Evolutionary conservation across 179 eudicot species (phyloP).

Genomic region (Beta macrorhiza): DNA sequence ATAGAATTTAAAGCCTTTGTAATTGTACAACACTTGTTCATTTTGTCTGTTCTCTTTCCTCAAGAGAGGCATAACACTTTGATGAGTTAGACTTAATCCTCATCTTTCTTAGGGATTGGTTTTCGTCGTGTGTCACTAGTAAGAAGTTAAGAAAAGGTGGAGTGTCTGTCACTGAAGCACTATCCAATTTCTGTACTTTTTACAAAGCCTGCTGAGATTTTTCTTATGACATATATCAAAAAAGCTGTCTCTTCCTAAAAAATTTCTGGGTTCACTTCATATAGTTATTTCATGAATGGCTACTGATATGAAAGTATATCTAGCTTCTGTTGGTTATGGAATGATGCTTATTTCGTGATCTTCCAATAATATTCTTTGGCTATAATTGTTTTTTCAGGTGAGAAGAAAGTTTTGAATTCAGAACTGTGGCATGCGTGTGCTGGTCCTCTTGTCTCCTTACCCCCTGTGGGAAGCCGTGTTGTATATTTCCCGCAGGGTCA

Average conservation of each 20-base stretch:
- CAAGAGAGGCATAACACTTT: background rate
- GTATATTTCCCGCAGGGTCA: constrained; percentile 87
- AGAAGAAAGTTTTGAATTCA: constrained; percentile 59
- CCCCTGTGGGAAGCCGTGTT: constrained; percentile 72
- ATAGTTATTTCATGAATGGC: constrained; percentile 5
- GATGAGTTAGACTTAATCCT: background rate
- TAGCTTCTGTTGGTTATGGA: background rate
- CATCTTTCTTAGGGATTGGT: background rate
- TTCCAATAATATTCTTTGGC: background rate
- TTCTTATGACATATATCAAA: background rate
- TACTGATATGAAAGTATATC: background rate
- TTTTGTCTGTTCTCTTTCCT: background rate
- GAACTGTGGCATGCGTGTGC: constrained; percentile 94
- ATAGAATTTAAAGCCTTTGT: background rate
- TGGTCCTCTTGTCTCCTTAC: constrained; percentile 82
- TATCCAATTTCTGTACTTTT: too few species aligned
- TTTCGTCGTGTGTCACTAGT: background rate
- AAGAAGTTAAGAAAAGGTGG: background rate
- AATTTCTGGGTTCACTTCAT: background rate
- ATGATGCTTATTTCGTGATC: background rate
- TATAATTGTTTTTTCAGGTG: constrained; percentile 41
- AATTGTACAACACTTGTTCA: background rate
- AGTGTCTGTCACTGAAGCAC: background rate
- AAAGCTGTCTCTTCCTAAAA: background rate
- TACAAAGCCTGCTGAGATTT: background rate